Evolutionary conservation across 768 basidiomycete genomes (phyloP), one percentile per base, ranked within the genome.

Genomic region (Pholiota conissans): DNA sequence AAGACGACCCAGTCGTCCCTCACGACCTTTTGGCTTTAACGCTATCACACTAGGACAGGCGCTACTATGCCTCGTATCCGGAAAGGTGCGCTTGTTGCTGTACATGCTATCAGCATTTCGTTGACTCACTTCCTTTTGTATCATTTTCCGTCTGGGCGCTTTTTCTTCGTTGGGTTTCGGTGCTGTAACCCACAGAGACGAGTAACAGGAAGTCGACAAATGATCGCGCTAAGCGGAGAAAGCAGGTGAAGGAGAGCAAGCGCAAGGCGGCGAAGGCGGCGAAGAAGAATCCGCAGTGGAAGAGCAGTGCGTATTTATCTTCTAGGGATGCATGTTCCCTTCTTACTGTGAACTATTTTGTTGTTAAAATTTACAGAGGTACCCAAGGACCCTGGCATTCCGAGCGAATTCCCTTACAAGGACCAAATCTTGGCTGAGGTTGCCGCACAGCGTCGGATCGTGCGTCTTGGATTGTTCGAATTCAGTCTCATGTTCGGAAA

Each of bases 371-470:
- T n/a, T 57, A 2, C 18, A 91, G 90, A 90, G 71, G 84, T 87
- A 60, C 81, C 84, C 66, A 95, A 93, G 71, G 95, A 98, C 71
- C 93, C 91, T 28, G 95, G 95, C 45, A 94, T 97, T 62, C 95
- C 95, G 6, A 95, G 90, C 73, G 87, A 85, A 58, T 94, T 94
- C 74, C 94, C 93, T 3, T 95, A 88, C 80, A 98, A 96, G 74
- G 95, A 95, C 66, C 87, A 93, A 72, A 89, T 98, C 61, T 77
- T 98, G 27, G 95, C 93, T 4, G 95, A 98, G 66, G 82, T 96
- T 51, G 87, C 88, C 45, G 90, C 91, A 64, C 82, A 91, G 67
- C 85, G 93, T 60, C 79, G 90, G 66, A 73, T 79, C 61, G 93
- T 94, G 65, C 65, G 82, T 71, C 11, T 28, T 18, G 26, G 4